Evolutionary conservation across 163 green algal species (phyloP), one percentile per base, ranked within the genome.

Genomic region (Chloroidium sp.): DNA sequence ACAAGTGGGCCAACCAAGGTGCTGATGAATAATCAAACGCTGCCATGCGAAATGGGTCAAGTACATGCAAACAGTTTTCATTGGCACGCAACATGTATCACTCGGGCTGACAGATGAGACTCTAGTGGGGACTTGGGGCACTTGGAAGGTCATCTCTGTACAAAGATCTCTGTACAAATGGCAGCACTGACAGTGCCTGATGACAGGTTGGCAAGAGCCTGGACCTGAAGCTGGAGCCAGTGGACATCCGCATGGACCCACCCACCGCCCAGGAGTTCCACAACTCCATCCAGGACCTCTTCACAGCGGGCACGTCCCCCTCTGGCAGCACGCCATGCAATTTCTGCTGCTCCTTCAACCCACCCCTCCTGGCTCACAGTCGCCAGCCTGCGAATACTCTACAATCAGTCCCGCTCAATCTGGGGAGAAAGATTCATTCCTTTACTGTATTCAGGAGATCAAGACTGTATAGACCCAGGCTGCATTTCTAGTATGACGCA

Each of bases 211-310:
- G 62, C 62, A 8, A 62, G n/a, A 8, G 8, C 13, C 12, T 80
- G 13, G 92, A 36, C 62, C 81, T 36, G 78, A 61, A 14, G 14
- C 87, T 95, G 84, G 81, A 90, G 77, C 86, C 90, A 0, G 88
- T 87, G 1, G 77, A 84, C 59, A 83, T 95, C 36, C n/a, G 74
- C 12, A 80, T 95, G 80, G 75, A 80, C 59, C 85, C 85, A 0
- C 91, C 90, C 68, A 84, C 77, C 6, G 84, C 87, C 2, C 82
- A 89, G 69, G 14, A 90, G 80, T 94, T 94, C 85, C 90, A 94
- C 84, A 81, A 78, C 1, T 88, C 91, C 85, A 85, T 95, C 79
- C 77, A 88, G 61, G 78, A 87, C 69, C 87, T 95, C 4, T 90
- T 95, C 60, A 74, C 82, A 12, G 79, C 76, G 62, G 91, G 90